These are phyloP conservation scores for Albifimbria verrucaria DNA, from an alignment of 2,329 filamentous ascomycete genomes.

Conservation along the genomic window DNA sequence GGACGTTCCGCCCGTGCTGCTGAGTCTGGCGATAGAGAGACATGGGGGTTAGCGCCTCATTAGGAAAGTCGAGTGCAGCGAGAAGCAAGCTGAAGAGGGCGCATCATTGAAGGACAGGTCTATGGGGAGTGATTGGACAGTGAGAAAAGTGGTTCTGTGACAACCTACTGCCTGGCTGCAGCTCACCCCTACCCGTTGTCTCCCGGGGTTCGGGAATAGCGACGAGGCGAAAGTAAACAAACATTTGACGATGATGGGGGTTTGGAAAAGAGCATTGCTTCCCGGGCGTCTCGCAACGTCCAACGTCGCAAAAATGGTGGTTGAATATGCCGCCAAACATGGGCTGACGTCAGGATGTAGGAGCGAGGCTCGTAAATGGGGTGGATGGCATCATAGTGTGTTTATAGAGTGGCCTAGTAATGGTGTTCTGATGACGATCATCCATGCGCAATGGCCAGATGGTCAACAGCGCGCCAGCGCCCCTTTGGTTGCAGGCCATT, in stretches of 20 bases:
- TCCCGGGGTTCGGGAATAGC: background rate
- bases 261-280: background rate
- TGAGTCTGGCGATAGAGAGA: background rate
- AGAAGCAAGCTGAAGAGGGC: slow-evolving; percentile 1
- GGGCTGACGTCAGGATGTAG: background rate
- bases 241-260: background rate
- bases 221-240: background rate
- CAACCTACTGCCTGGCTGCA: background rate
- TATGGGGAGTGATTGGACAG: background rate
- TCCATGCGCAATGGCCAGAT: background rate
- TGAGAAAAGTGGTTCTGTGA: background rate
- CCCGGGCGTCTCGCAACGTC: background rate
- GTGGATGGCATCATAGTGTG: background rate
- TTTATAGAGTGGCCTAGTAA: background rate
- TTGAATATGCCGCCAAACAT: background rate
- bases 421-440: background rate
- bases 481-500: background rate
- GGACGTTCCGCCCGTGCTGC: background rate
- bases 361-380: background rate
- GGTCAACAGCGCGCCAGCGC: background rate
- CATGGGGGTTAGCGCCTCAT: background rate
- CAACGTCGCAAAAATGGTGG: background rate
- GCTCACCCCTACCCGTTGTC: background rate
- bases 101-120: background rate
- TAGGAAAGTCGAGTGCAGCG: background rate